Percentiles rank a stretch among this genome's conserved stretches.
Conservation (phyloP, 441 rosid species). For the Corymbia calophylla region DNA sequence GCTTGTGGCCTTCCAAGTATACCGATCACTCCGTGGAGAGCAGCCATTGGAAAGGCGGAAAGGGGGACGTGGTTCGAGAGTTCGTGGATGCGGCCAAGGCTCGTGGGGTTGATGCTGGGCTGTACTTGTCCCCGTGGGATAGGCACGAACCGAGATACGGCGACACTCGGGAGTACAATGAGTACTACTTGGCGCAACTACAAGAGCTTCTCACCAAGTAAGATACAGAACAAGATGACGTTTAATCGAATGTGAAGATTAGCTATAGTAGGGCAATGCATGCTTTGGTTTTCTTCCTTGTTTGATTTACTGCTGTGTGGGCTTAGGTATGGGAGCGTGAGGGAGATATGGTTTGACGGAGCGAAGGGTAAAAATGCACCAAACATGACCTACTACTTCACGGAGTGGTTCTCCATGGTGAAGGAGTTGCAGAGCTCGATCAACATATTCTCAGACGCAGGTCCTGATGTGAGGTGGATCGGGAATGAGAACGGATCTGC, state of each 20-base stretch:
- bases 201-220: slow-evolving; percentile 56
- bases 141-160: slow-evolving; percentile 64
- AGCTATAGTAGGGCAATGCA: neutral
- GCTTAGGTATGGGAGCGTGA: slow-evolving; percentile 43
- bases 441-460: slow-evolving; percentile 70
- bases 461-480: slow-evolving; percentile 64
- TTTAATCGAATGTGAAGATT: neutral
- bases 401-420: slow-evolving; percentile 73
- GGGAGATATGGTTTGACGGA: slow-evolving; percentile 82
- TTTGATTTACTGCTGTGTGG: neutral
- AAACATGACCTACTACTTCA: slow-evolving; percentile 59
- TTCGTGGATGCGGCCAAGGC: slow-evolving; percentile 33
- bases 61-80: slow-evolving; percentile 58
- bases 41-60: slow-evolving; percentile 52
- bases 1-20: slow-evolving; percentile 65
- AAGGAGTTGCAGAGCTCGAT: slow-evolving; percentile 61
- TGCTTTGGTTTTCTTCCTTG: neutral
- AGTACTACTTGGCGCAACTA: slow-evolving; percentile 61
- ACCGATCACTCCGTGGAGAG: slow-evolving; percentile 50
- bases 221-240: neutral
- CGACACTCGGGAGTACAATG: slow-evolving; percentile 47
- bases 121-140: slow-evolving; percentile 79
- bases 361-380: slow-evolving; percentile 49
- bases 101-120: slow-evolving; percentile 42
- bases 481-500: slow-evolving; percentile 62